Conservation (phyloP, 352 stramenopile species). For the Phytopythium litorale region DNA sequence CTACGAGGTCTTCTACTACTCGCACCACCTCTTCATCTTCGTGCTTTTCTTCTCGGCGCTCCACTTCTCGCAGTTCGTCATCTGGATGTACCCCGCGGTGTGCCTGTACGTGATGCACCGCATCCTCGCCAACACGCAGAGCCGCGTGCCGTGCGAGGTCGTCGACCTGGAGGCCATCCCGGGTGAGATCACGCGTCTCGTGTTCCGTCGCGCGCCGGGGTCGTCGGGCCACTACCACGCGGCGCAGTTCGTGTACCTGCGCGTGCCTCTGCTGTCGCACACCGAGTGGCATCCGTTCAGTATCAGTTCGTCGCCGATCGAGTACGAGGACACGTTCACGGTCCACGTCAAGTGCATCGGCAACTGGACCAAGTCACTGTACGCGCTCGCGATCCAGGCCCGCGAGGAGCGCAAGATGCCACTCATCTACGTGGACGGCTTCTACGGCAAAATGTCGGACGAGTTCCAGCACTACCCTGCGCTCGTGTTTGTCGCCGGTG, state of each 20-base stretch:
- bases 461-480: constrained; percentile 80
- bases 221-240: constrained; percentile 81
- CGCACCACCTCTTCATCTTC: constrained; percentile 85
- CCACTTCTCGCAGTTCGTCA: constrained; percentile 79
- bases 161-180: constrained; percentile 81
- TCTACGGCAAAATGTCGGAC: constrained; percentile 83
- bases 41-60: constrained; percentile 61
- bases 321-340: constrained; percentile 83
- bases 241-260: constrained; percentile 77
- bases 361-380: constrained; percentile 76
- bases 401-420: constrained; percentile 76
- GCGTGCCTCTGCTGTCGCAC: constrained; percentile 61
- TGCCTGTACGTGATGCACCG: constrained; percentile 83
- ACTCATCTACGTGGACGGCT: constrained; percentile 80
- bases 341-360: constrained; percentile 79
- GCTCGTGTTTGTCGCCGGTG: constrained; percentile 76
- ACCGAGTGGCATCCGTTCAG: constrained; percentile 86
- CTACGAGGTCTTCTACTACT: constrained; percentile 89
- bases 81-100: constrained; percentile 80
- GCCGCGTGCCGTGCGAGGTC: constrained; percentile 66
- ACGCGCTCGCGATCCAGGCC: constrained; percentile 66
- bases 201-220: constrained; percentile 69
- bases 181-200: constrained; percentile 76
- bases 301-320: constrained; percentile 80
- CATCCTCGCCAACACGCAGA: constrained; percentile 67